phyloP scores from a whole-genome alignment of 306 rosid species.

The Cicer pinnatifidum region DNA sequence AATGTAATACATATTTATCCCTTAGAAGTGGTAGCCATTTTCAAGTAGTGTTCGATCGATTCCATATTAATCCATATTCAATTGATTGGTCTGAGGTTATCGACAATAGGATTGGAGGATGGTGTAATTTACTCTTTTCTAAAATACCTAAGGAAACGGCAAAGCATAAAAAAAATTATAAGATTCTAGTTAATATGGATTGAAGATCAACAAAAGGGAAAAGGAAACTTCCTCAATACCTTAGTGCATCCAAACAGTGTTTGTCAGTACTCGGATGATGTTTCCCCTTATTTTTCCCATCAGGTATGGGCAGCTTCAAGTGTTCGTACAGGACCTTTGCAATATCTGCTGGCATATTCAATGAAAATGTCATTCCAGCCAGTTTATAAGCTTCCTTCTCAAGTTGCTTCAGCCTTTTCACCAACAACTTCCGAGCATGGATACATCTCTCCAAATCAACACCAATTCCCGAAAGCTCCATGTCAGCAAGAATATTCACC shows the following conservation, averaged over 20 bases:
- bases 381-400: constrained; percentile 90
- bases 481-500: constrained; percentile 93
- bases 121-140: constrained; percentile 12
- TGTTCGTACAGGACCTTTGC: constrained; percentile 78
- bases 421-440: constrained; percentile 80
- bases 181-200: constrained; percentile 18
- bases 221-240: constrained; percentile 55
- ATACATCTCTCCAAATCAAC: constrained; percentile 91
- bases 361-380: constrained; percentile 85
- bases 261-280: constrained; percentile 92
- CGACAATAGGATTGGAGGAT: not conserved
- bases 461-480: constrained; percentile 97
- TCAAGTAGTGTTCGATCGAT: too few relatives aligned
- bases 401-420: constrained; percentile 71
- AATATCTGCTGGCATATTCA: constrained; percentile 82
- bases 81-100: too few relatives aligned
- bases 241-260: constrained; percentile 83
- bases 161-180: constrained; percentile 31
- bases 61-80: too few relatives aligned
- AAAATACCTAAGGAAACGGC: constrained; percentile 35
- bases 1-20: not conserved
- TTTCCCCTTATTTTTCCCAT: constrained; percentile 73
- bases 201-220: constrained; percentile 37
- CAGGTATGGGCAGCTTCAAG: constrained; percentile 85
- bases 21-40: not conserved